phyloP scores from a whole-genome alignment of 495 filamentous ascomycete genomes.

The Aspergillus cristatus region DNA sequence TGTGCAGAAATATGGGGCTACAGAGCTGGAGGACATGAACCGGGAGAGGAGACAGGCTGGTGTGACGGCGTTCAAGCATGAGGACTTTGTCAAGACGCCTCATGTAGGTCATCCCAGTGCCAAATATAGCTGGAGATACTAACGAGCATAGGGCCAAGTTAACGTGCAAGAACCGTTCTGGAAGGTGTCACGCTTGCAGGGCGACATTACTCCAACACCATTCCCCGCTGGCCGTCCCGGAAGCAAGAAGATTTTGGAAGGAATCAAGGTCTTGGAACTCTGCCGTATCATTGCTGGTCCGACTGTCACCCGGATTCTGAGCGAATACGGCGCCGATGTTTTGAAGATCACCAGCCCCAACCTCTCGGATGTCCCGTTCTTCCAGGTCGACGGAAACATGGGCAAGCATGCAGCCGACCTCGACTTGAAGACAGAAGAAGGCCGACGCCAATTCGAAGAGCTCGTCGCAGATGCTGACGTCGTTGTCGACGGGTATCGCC shows the following conservation, averaged over 20 bases:
- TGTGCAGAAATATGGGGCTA: slow-evolving; percentile 51
- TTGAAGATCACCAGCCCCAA: slow-evolving; percentile 61
- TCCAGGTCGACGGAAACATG: slow-evolving; percentile 71
- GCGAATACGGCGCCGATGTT: slow-evolving; percentile 59
- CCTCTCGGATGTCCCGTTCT: slow-evolving; percentile 67
- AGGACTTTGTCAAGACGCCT: slow-evolving; percentile 52
- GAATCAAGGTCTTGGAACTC: slow-evolving; percentile 52
- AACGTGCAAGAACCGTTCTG: slow-evolving; percentile 43
- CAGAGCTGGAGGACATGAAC: slow-evolving; percentile 59
- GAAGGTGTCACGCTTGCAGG: slow-evolving; percentile 40
- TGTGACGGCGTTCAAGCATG: slow-evolving; percentile 53
- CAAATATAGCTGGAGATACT: slow-evolving; percentile 7
- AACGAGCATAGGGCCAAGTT: slow-evolving; percentile 32
- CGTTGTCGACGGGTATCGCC: slow-evolving; percentile 59
- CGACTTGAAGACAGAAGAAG: slow-evolving; percentile 47
- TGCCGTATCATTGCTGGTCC: slow-evolving; percentile 55
- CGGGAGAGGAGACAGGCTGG: slow-evolving; percentile 54
- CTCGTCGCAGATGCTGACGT: slow-evolving; percentile 52
- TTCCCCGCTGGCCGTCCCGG: slow-evolving; percentile 32
- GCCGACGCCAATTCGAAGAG: slow-evolving; percentile 46
- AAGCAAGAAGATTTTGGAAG: slow-evolving; percentile 21
- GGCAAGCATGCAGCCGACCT: slow-evolving; percentile 54
- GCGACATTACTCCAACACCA: slow-evolving; percentile 41
- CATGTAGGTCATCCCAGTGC: slow-evolving; percentile 37
- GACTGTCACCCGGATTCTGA: slow-evolving; percentile 55